Conservation (phyloP, 2,329 filamentous ascomycete species). For the Exophiala viscosa region DNA sequence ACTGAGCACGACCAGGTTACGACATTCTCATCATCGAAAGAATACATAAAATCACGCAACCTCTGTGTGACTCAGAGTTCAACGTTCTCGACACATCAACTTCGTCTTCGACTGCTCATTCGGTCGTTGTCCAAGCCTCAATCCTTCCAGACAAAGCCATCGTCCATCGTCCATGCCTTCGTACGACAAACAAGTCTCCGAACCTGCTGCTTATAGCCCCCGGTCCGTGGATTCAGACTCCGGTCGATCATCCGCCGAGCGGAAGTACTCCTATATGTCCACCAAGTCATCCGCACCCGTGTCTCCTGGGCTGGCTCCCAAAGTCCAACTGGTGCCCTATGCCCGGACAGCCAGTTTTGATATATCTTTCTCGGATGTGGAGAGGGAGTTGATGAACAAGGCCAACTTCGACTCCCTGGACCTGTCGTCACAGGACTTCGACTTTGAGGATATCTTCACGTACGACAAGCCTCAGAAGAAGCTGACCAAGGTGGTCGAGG, state of each 20-base stretch:
- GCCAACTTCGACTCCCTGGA: conserved; percentile 27
- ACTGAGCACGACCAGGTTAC: neutral
- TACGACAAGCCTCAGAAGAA: conserved; percentile 29
- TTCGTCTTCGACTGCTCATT: too few species aligned
- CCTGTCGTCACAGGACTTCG: conserved; percentile 29
- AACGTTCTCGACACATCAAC: neutral
- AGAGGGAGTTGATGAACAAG: conserved; percentile 22
- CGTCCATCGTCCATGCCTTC: conserved; percentile 13
- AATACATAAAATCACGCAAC: neutral
- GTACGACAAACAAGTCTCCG: conserved; percentile 7
- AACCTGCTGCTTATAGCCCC: conserved; percentile 12
- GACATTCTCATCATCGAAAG: neutral
- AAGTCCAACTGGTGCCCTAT: conserved; percentile 28
- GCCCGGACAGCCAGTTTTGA: conserved; percentile 26
- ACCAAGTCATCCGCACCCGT: conserved; percentile 12
- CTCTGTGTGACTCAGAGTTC: neutral
- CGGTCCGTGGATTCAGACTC: conserved; percentile 12
- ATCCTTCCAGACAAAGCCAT: neutral
- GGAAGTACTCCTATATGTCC: conserved; percentile 15
- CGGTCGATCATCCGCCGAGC: conserved; percentile 13
- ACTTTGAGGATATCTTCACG: conserved; percentile 30
- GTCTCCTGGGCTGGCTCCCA: conserved; percentile 13
- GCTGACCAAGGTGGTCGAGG: conserved; percentile 26
- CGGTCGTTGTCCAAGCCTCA: neutral
- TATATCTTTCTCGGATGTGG: conserved; percentile 23